phyloP scores from a whole-genome alignment of 306 rosid species.

The Cicer judaicum region DNA sequence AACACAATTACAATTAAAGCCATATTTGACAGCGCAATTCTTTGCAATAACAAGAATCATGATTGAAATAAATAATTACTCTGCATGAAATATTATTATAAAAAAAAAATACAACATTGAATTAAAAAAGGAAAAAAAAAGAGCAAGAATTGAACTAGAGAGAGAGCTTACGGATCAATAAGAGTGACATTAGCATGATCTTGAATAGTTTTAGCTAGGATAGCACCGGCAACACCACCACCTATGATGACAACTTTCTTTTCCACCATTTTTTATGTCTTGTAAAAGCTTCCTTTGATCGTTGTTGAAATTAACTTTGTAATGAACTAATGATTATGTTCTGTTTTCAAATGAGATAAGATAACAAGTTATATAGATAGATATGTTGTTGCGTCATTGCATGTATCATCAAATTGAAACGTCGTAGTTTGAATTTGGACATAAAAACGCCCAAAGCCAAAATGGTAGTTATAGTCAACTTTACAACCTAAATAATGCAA shows the following conservation, averaged over 20 bases:
- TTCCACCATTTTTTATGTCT: constrained; percentile 44
- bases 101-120: constrained; percentile 1
- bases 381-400: constrained; percentile 46
- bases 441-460: constrained; percentile 1
- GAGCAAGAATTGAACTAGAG: background rate
- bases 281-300: constrained; percentile 5
- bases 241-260: constrained; percentile 77
- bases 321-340: constrained; percentile 20
- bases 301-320: background rate
- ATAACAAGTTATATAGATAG: constrained; percentile 42
- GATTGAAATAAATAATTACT: no score
- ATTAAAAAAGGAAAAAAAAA: background rate
- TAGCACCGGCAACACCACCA: constrained; percentile 87
- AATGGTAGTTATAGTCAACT: constrained; percentile 42
- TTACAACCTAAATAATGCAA: constrained; percentile 18
- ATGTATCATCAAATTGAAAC: constrained; percentile 40
- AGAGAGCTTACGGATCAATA: constrained; percentile 68
- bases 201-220: constrained; percentile 68
- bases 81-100: no score
- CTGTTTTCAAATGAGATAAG: constrained; percentile 16
- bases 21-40: background rate
- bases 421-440: constrained; percentile 37
- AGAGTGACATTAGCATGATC: constrained; percentile 64
- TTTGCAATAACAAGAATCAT: background rate
- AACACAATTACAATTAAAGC: no score